Evolutionary conservation across 2,329 filamentous ascomycete genomes (phyloP).

Genomic region (Mycosphaerella sp.): DNA sequence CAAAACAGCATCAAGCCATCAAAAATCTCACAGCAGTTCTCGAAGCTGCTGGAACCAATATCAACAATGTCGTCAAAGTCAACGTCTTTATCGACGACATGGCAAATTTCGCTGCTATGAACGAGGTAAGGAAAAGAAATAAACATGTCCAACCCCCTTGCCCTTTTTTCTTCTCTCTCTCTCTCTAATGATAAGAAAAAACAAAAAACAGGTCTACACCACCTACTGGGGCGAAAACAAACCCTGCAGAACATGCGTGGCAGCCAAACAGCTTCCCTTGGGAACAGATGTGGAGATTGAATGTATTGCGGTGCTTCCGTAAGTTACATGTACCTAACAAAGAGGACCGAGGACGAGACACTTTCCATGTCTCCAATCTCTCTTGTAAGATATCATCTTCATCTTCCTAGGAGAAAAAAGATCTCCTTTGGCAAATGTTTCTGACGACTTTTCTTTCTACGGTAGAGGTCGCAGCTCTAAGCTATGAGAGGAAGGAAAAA

Average conservation of each 20-base stretch:
- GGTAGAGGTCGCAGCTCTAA: conserved; percentile 4
- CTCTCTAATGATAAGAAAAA: too few species aligned
- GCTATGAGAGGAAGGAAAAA: not conserved
- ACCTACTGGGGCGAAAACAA: conserved; percentile 31
- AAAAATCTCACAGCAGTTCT: conserved; percentile 55
- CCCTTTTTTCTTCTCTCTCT: too few species aligned
- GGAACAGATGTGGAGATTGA: conserved; percentile 51
- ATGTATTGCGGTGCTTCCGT: conserved; percentile 39
- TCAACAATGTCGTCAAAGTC: conserved; percentile 59
- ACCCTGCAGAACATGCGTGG: conserved; percentile 42
- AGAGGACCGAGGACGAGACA: too few species aligned
- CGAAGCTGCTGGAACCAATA: conserved; percentile 52
- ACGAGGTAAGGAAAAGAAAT: conserved; percentile 32
- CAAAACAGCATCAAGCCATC: conserved; percentile 46
- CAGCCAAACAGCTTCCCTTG: conserved; percentile 46
- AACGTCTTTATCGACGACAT: conserved; percentile 62
- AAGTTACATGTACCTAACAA: conserved; percentile 7
- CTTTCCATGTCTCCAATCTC: too few species aligned
- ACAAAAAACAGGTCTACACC: conserved; percentile 37
- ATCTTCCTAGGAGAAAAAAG: too few species aligned
- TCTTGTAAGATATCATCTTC: too few species aligned
- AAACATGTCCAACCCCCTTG: not conserved
- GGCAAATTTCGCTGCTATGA: conserved; percentile 56
- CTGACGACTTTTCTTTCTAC: not conserved
- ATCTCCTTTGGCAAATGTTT: too few species aligned